Base-by-base conservation (phyloP, 2,329 filamentous ascomycete genomes). In the Cercospora sp. region DNA sequence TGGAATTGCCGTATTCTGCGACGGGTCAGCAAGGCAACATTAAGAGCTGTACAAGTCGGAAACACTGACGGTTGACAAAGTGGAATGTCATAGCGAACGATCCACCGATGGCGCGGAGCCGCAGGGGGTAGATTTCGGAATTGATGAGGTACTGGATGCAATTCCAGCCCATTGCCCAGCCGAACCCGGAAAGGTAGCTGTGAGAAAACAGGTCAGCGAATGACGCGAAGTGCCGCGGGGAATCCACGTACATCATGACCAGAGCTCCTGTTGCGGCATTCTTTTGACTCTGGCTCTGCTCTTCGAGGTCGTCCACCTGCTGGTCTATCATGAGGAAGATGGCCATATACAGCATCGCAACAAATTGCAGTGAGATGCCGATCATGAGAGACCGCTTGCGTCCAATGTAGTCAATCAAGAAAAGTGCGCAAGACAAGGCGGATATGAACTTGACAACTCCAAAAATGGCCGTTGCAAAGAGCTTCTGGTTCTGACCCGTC, bases 341-440 rank as follows among this genome's bases (percentile, higher is more conserved):
- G 16, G 83, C 84, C 77, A 86, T 82, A 75, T 86, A 87, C 2
- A 85, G 75, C 82, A 87, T 85, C n/a, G 82, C 76, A 10, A 86
- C n/a, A 33, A 68, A 69, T 53, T 70, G 70, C 5, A 68, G 58
- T 3, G 67, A 64, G 36, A 72, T 72, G 8, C 84, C 84, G n/a
- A 80, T 79, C 51, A 80, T 77, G 6, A 86, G 78, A 0, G 83
- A 79, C 13, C 83, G 79, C 79, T 93, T 93, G 67, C 91, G 89
- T 4, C 91, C 91, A 71, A 94, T 89, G 64, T 90, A 88, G 73
- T 94, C 91, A 70, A 94, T 90, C 8, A 94, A 85, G 84, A 94
- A 92, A 63, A 93, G 83, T 0, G 91, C 91, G 77, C 91, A 94
- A 45, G 87, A 72, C 33, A 93, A 76, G 13, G 90, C 87, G 0